These are phyloP conservation scores for Pseudopithomyces chartarum DNA, from an alignment of 2,329 filamentous ascomycete species.

Conservation along the genomic window DNA sequence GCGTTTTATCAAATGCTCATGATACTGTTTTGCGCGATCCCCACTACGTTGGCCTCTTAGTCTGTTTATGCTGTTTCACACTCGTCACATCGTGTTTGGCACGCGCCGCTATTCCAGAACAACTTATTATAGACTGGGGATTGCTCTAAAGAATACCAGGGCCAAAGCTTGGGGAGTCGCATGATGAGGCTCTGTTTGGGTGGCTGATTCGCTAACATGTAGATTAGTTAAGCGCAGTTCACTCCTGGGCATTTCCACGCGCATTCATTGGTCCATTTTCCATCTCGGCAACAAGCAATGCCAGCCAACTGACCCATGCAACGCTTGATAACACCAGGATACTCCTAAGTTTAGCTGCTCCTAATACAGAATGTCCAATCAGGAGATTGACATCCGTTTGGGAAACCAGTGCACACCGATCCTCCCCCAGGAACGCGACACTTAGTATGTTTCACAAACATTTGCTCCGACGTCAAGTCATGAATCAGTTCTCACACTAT, in stretches of 20 bases:
- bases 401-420: not conserved
- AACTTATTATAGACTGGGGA: not conserved
- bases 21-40: not conserved
- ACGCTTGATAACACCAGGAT: not conserved
- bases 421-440: slow-evolving; percentile 21
- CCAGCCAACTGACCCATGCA: not conserved
- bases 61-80: slow-evolving; percentile 1
- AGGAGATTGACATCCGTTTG: not conserved
- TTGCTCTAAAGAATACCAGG: not conserved
- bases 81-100: not conserved
- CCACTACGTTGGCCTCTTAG: not conserved
- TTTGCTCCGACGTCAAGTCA: slow-evolving; percentile 3
- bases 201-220: slow-evolving; percentile 3
- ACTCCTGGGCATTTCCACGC: not conserved
- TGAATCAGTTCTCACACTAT: slow-evolving; percentile 13
- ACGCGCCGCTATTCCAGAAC: not conserved
- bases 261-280: not conserved
- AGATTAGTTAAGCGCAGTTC: slow-evolving; percentile 2
- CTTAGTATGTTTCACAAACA: slow-evolving; percentile 31
- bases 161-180: not conserved
- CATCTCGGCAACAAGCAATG: not conserved
- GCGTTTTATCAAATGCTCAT: no score
- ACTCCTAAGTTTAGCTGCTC: not conserved
- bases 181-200: not conserved
- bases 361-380: not conserved